phyloP scores from a whole-genome alignment of 192 early-diverging fungal species.

The Podila epicladia region DNA sequence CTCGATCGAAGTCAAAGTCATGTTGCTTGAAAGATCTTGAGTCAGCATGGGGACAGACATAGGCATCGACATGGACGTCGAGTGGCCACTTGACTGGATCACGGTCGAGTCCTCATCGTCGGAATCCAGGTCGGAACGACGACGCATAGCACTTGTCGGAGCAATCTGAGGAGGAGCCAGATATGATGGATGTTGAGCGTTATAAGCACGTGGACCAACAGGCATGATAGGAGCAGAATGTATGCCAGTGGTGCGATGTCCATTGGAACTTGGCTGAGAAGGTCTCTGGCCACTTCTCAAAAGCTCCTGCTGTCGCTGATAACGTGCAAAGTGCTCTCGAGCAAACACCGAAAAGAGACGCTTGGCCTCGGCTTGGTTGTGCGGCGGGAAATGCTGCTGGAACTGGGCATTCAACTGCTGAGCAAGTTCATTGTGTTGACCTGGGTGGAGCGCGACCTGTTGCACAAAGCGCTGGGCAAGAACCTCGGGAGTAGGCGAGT shows the following conservation, averaged over 20 bases:
- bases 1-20: conserved; percentile 27
- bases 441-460: conserved; percentile 41
- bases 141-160: conserved; percentile 18
- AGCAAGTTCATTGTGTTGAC: conserved; percentile 42
- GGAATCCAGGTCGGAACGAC: conserved; percentile 39
- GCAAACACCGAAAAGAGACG: conserved; percentile 40
- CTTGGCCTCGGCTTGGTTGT: conserved; percentile 43
- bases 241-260: not conserved
- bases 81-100: conserved; percentile 7
- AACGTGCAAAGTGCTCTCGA: conserved; percentile 32
- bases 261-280: not conserved
- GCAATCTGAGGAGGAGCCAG: not conserved
- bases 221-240: not conserved
- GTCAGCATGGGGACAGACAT: conserved; percentile 44
- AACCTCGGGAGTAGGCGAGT: conserved; percentile 45
- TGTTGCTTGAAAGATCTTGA: conserved; percentile 39
- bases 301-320: conserved; percentile 43
- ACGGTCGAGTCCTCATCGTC: conserved; percentile 27
- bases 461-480: conserved; percentile 48
- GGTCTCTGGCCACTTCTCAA: conserved; percentile 15
- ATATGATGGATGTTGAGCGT: not conserved
- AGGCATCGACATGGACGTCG: conserved; percentile 6
- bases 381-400: conserved; percentile 39
- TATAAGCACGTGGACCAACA: not conserved
- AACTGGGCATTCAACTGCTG: conserved; percentile 43